These are phyloP conservation scores for Metarhizium humberi DNA, from an alignment of 2,329 filamentous ascomycete species.

Conservation along the genomic window DNA sequence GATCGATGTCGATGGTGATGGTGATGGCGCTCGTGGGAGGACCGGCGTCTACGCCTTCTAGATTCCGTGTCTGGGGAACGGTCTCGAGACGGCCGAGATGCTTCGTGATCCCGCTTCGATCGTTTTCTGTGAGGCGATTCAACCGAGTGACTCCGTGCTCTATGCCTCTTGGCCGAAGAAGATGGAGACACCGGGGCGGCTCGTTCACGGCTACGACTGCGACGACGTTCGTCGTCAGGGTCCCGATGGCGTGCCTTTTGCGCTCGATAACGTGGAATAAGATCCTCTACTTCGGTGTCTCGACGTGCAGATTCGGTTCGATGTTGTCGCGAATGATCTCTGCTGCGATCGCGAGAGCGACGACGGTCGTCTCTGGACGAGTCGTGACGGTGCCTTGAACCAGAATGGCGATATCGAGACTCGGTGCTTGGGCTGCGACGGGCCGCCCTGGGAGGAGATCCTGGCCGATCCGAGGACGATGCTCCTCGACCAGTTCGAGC, in stretches of 20 bases:
- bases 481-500: conserved; percentile 25
- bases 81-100: conserved; percentile 29
- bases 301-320: conserved; percentile 18
- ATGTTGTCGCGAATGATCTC: conserved; percentile 20
- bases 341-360: conserved; percentile 28
- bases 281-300: conserved; percentile 22
- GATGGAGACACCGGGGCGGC: conserved; percentile 25
- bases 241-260: conserved; percentile 21
- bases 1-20: conserved; percentile 8
- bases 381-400: conserved; percentile 18
- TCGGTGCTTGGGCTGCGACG: conserved; percentile 19
- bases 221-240: conserved; percentile 21
- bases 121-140: conserved; percentile 29
- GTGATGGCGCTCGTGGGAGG: conserved; percentile 22
- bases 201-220: conserved; percentile 25
- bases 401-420: conserved; percentile 23
- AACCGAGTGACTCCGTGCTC: conserved; percentile 32
- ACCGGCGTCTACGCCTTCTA: conserved; percentile 21
- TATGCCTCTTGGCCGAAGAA: conserved; percentile 30
- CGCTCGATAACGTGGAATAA: conserved; percentile 29
- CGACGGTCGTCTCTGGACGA: conserved; percentile 23
- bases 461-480: conserved; percentile 21
- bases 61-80: conserved; percentile 27
- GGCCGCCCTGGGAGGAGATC: conserved; percentile 21
- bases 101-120: conserved; percentile 25